Percentiles rank a stretch among this genome's conserved stretches.
These are phyloP conservation scores for Yamadazyma trypodendri DNA, from an alignment of 1,139 yeast species.

Conservation along the genomic window DNA sequence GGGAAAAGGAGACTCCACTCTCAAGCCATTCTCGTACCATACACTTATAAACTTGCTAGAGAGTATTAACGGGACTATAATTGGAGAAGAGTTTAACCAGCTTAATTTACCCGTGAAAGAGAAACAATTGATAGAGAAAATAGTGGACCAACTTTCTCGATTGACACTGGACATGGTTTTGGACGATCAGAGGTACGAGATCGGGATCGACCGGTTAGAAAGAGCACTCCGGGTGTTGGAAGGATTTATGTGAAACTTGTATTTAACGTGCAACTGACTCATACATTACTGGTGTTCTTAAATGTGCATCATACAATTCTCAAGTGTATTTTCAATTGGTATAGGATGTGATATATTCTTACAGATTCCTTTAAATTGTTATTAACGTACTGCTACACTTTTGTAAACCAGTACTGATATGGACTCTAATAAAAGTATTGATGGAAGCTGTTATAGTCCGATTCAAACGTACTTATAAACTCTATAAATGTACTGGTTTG, in stretches of 20 bases:
- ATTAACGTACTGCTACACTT: too few species aligned
- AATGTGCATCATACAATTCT: too few species aligned
- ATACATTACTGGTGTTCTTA: too few species aligned
- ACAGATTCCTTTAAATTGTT: too few species aligned
- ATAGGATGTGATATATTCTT: too few species aligned
- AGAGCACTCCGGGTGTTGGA: conserved; percentile 82
- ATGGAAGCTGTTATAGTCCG: too few species aligned
- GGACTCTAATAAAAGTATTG: too few species aligned
- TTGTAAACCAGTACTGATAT: too few species aligned
- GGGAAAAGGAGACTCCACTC: conserved; percentile 13
- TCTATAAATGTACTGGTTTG: too few species aligned
- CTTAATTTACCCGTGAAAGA: conserved; percentile 76
- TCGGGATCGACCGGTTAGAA: conserved; percentile 76
- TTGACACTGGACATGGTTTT: conserved; percentile 87
- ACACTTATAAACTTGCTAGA: conserved; percentile 58
- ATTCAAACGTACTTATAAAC: too few species aligned
- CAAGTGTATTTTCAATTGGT: too few species aligned
- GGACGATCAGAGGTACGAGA: conserved; percentile 75
- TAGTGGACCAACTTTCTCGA: conserved; percentile 80
- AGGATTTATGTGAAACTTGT: conserved; percentile 49
- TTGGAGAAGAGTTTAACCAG: conserved; percentile 70
- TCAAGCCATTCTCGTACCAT: conserved; percentile 56
- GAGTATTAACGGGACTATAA: conserved; percentile 62
- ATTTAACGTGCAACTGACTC: too few species aligned
- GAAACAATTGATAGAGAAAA: conserved; percentile 75